These are phyloP conservation scores for Diutina neorugosa DNA, from an alignment of 1,139 yeast species.

Conservation along the genomic window DNA sequence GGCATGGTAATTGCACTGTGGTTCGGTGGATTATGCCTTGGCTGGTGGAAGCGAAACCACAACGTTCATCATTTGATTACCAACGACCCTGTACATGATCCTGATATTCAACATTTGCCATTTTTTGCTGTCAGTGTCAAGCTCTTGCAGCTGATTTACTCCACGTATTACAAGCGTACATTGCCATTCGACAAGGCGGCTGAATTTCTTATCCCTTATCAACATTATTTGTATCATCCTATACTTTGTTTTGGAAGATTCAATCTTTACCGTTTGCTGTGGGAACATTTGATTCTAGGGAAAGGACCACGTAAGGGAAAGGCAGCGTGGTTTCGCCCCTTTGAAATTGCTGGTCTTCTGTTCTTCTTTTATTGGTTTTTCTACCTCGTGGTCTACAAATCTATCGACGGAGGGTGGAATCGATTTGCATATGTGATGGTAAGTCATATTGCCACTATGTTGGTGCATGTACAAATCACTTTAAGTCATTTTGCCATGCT, in stretches of 20 bases:
- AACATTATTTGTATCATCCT: constrained; percentile 65
- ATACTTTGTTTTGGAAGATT: constrained; percentile 76
- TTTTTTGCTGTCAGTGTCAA: constrained; percentile 78
- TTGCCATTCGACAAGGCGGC: constrained; percentile 63
- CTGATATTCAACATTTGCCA: constrained; percentile 87
- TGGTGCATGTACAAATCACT: constrained; percentile 87
- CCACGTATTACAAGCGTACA: constrained; percentile 64
- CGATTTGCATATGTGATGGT: constrained; percentile 52
- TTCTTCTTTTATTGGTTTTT: constrained; percentile 74
- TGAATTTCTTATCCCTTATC: constrained; percentile 43
- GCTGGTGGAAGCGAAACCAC: constrained; percentile 94
- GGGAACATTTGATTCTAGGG: constrained; percentile 63
- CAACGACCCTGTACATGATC: constrained; percentile 87
- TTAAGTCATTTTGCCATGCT: constrained; percentile 91
- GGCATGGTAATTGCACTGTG: constrained; percentile 69
- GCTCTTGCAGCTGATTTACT: constrained; percentile 54
- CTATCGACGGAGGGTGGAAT: constrained; percentile 38
- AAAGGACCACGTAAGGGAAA: constrained; percentile 70
- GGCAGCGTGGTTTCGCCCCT: constrained; percentile 80
- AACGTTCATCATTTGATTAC: constrained; percentile 84
- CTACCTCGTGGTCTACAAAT: constrained; percentile 43
- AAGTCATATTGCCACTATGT: constrained; percentile 73
- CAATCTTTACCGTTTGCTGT: constrained; percentile 69
- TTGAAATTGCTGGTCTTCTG: constrained; percentile 57
- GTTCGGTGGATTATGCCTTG: constrained; percentile 78